Base-by-base conservation (phyloP, 352 stramenopile species). In the Globisporangium lucens region DNA sequence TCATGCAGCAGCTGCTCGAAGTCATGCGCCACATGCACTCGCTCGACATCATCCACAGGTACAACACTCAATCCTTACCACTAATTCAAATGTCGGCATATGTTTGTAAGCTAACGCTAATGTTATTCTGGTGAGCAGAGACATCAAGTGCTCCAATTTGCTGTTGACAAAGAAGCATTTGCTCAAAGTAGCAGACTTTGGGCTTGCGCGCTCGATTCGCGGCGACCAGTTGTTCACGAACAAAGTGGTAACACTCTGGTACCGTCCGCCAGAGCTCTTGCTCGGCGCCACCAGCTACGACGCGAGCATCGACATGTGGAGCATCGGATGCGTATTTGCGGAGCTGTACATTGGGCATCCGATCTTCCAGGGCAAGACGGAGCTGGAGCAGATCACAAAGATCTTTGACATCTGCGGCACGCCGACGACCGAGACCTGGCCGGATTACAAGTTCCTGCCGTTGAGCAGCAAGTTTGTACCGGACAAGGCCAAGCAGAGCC, bases 191-290 rank as follows among this genome's bases (percentile, higher is more conserved):
- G 87, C 89, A 4, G 89, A 96, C 61, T 96, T 95, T 72, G 89
- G 89, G 1, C 77, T 96, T 0, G 87, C 89, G n/a, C 85, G 89
- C 24, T 95, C 89, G 0, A 89, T 95, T 65, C 83, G 83, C 35
- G 89, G 87, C 30, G 89, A 96, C 55, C 84, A 94, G 65, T 73
- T 93, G 8, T 96, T 95, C 64, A 98, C 94, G 12, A 98, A 99
- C 87, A 98, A 99, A 67, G 96, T 99, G 3, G 95, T 98, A 13
- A 99, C 96, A 35, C 75, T 97, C 9, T 99, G 96, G 96, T 99
- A 99, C 69, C 84, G 96, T 0, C 85, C 94, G 4, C 96, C 96
- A 0, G 96, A 99, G 76, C 82, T 99, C 4, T 75, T 99, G 27
- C 81, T 99, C 12, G 93, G 95, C 8, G 93, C 85, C n/a, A 98